Evolutionary conservation across 192 early-diverging fungal genomes (phyloP).

Genomic region (Entomortierella parvispora): DNA sequence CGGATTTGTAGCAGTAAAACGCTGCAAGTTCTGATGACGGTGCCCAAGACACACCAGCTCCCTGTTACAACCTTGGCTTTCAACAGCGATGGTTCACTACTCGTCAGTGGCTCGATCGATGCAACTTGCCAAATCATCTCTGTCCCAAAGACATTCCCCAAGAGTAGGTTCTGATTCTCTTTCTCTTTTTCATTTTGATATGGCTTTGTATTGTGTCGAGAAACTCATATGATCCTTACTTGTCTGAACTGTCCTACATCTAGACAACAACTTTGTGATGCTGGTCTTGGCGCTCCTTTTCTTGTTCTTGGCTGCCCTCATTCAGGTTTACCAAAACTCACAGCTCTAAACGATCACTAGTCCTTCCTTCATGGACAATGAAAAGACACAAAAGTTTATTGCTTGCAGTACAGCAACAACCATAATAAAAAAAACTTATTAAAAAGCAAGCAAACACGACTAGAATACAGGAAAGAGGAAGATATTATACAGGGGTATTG

Average conservation of each 20-base stretch:
- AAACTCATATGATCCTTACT: too few species aligned
- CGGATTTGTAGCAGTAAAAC: slow-evolving; percentile 69
- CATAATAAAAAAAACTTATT: too few species aligned
- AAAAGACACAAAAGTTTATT: too few species aligned
- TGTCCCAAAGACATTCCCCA: slow-evolving; percentile 63
- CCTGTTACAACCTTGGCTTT: slow-evolving; percentile 83
- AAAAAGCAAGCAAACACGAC: too few species aligned
- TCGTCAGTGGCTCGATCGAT: slow-evolving; percentile 88
- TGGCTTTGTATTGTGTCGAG: neutral
- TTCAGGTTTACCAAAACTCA: slow-evolving; percentile 36
- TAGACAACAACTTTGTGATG: slow-evolving; percentile 50
- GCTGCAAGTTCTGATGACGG: slow-evolving; percentile 66
- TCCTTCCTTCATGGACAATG: too few species aligned
- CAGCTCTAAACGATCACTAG: slow-evolving; percentile 1
- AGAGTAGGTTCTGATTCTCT: slow-evolving; percentile 24
- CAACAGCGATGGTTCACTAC: slow-evolving; percentile 65
- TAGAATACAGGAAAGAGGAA: too few species aligned
- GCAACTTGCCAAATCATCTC: slow-evolving; percentile 69
- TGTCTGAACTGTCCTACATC: neutral
- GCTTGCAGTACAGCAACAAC: too few species aligned
- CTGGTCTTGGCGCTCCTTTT: slow-evolving; percentile 39
- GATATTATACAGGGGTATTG: too few species aligned
- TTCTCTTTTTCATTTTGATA: neutral
- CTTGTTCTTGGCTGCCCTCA: slow-evolving; percentile 33
- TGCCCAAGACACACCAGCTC: slow-evolving; percentile 81